Percentiles rank a stretch among this genome's conserved stretches.
These are phyloP conservation scores for Castanospermum australe DNA, from an alignment of 306 rosid genomes.

Conservation along the genomic window DNA sequence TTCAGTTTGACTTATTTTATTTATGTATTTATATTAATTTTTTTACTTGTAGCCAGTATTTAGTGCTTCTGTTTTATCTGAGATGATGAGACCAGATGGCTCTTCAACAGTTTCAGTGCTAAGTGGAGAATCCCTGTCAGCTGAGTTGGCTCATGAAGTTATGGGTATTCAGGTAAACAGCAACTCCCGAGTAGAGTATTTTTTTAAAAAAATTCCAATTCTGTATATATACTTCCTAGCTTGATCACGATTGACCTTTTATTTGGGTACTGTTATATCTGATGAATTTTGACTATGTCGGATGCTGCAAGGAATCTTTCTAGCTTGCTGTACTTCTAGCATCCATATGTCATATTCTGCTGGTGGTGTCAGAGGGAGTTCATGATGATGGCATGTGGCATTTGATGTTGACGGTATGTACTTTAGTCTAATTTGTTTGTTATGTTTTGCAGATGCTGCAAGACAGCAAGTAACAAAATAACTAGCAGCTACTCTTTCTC, in stretches of 20 bases:
- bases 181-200: neutral
- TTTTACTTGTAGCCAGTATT: conserved; percentile 65
- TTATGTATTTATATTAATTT: conserved; percentile 1
- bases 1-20: neutral
- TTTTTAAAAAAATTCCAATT: neutral
- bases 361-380: conserved; percentile 88
- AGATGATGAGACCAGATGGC: conserved; percentile 91
- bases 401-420: conserved; percentile 71
- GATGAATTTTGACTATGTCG: conserved; percentile 41
- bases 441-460: conserved; percentile 3
- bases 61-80: conserved; percentile 79
- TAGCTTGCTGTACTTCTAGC: conserved; percentile 84
- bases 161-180: conserved; percentile 77
- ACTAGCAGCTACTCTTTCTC: neutral
- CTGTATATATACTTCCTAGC: neutral
- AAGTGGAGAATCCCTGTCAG: conserved; percentile 63
- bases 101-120: conserved; percentile 67
- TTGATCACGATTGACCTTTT: neutral
- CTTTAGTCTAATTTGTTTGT: neutral
- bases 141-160: conserved; percentile 85
- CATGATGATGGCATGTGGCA: conserved; percentile 78
- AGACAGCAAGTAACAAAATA: neutral
- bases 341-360: conserved; percentile 71
- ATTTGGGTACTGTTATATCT: neutral
- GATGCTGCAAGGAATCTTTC: conserved; percentile 66